phyloP scores from a whole-genome alignment of 306 rosid genomes.

The Leucaena leucocephala region DNA sequence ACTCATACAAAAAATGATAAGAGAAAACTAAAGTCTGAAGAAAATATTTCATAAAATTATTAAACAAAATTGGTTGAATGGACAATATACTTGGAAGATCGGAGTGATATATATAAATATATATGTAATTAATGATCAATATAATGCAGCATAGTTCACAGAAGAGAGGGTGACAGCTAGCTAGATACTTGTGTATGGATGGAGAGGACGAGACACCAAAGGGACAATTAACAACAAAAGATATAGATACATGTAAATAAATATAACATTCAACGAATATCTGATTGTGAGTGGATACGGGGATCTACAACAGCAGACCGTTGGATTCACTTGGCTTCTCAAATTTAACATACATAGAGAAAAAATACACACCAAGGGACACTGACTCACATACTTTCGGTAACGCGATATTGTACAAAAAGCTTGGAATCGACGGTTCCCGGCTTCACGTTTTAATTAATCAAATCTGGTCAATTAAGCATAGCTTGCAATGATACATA shows the following conservation, averaged over 20 bases:
- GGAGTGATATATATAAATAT: no score
- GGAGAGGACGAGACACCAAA: conserved; percentile 17
- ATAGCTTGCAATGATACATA: background rate
- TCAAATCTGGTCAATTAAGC: background rate
- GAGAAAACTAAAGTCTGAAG: no score
- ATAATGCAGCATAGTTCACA: background rate
- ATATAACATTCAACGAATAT: conserved; percentile 6
- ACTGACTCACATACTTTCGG: background rate
- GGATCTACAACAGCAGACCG: conserved; percentile 12
- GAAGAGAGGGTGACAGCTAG: background rate
- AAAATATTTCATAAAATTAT: no score
- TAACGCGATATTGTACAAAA: background rate
- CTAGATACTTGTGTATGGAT: background rate
- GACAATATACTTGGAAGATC: no score
- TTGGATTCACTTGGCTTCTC: conserved; percentile 16
- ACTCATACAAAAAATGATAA: no score
- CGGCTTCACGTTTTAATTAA: no score
- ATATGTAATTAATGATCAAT: no score
- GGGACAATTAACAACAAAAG: conserved; percentile 13
- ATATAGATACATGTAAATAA: no score
- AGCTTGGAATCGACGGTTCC: background rate
- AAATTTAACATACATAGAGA: no score
- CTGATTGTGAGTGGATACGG: conserved; percentile 36
- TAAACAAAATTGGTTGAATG: no score
- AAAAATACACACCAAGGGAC: conserved; percentile 17